A percentile compares a stretch with the other conserved stretches of the same genome.
Conservation (phyloP, 2,329 filamentous ascomycete species). For the Botrytis deweyae region DNA sequence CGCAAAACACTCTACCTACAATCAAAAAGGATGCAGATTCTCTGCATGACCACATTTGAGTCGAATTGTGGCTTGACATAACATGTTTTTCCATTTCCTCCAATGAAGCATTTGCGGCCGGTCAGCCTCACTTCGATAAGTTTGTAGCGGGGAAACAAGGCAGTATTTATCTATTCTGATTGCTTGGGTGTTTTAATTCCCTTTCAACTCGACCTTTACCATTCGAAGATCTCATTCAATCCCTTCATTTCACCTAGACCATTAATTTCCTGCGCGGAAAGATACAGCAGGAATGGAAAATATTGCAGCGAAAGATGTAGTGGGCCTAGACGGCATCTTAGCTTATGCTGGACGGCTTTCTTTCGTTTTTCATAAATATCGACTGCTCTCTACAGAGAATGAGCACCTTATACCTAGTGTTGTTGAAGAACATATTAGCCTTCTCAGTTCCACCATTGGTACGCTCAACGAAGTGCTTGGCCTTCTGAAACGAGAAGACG, state of each 20-base stretch:
- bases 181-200: not conserved
- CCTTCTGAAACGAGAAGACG: slow-evolving; percentile 24
- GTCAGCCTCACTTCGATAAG: slow-evolving; percentile 13
- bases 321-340: slow-evolving; percentile 20
- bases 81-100: not conserved
- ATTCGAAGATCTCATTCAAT: not conserved
- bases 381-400: slow-evolving; percentile 11
- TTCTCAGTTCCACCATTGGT: slow-evolving; percentile 28
- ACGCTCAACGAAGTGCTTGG: slow-evolving; percentile 29
- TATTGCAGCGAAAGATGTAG: slow-evolving; percentile 9
- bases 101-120: slow-evolving; percentile 4
- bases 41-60: not conserved
- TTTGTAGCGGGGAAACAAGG: not conserved
- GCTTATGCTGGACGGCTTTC: slow-evolving; percentile 29
- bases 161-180: not conserved
- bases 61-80: not conserved
- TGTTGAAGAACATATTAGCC: slow-evolving; percentile 28
- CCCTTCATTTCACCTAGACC: not conserved
- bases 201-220: not conserved
- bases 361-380: slow-evolving; percentile 28
- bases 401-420: slow-evolving; percentile 1
- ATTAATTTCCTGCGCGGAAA: not conserved
- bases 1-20: not conserved
- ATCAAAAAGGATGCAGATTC: not conserved
- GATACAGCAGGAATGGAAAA: slow-evolving; percentile 24